Evolutionary conservation across 2,329 filamentous ascomycete species (phyloP).

Genomic region (Daldinia sp.): DNA sequence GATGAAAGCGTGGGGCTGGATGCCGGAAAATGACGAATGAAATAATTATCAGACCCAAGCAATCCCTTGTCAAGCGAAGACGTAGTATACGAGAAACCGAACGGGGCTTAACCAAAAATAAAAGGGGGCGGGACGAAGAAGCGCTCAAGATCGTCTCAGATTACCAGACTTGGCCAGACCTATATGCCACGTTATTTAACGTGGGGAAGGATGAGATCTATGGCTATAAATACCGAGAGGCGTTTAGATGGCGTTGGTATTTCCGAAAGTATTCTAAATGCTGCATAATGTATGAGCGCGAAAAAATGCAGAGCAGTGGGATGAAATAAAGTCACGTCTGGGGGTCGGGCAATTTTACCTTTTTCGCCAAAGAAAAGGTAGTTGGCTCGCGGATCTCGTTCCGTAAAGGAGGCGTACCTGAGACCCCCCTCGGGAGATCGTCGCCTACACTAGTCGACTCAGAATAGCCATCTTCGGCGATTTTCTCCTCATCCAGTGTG

Average conservation of each 20-base stretch:
- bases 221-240: slow-evolving; percentile 17
- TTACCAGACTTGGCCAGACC: slow-evolving; percentile 9
- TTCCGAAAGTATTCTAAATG: not conserved
- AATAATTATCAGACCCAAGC: not conserved
- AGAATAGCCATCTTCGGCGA: slow-evolving; percentile 40
- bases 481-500: slow-evolving; percentile 38
- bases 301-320: too few relatives aligned
- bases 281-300: not conserved
- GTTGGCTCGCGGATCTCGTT: slow-evolving; percentile 5
- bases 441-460: slow-evolving; percentile 11
- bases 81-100: slow-evolving; percentile 4
- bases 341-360: slow-evolving; percentile 26
- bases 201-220: slow-evolving; percentile 11
- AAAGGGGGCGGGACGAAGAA: not conserved
- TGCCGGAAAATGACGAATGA: slow-evolving; percentile 38
- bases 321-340: not conserved
- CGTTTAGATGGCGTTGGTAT: slow-evolving; percentile 18
- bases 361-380: slow-evolving; percentile 16
- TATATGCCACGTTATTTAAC: slow-evolving; percentile 2
- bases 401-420: slow-evolving; percentile 18
- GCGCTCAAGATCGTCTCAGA: slow-evolving; percentile 15
- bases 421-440: slow-evolving; percentile 20
- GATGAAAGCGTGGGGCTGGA: slow-evolving; percentile 60
- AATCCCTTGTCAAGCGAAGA: not conserved
- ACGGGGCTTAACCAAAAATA: not conserved